Evolutionary conservation across 129 eudicot genomes (phyloP).

Genomic region (Scalesia atractyloides): DNA sequence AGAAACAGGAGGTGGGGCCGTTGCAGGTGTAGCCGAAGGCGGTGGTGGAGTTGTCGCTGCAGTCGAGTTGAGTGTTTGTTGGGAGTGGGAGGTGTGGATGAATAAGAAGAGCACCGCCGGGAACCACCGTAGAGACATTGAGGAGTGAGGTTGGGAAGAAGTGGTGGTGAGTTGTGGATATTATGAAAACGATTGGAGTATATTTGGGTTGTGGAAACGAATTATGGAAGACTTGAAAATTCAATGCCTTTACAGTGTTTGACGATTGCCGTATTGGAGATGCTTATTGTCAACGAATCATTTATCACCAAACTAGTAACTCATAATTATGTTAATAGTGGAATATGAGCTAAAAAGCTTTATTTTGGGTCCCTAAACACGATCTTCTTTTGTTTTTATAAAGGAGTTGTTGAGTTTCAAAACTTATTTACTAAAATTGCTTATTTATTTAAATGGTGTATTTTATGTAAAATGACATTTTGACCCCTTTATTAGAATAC

Average conservation of each 20-base stretch:
- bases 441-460: too few relatives aligned
- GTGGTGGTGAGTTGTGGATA: not conserved
- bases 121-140: constrained; percentile 1
- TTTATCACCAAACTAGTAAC: too few relatives aligned
- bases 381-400: too few relatives aligned
- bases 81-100: constrained; percentile 37
- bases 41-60: constrained; percentile 39
- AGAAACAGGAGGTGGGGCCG: constrained; percentile 36
- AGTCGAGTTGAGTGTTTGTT: constrained; percentile 62
- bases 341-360: too few relatives aligned
- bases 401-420: too few relatives aligned
- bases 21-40: constrained; percentile 67
- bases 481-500: too few relatives aligned
- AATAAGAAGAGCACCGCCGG: not conserved
- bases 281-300: constrained; percentile 1
- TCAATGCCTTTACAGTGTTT: constrained; percentile 23
- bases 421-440: too few relatives aligned
- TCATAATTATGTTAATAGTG: too few relatives aligned
- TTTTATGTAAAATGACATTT: too few relatives aligned
- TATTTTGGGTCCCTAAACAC: too few relatives aligned
- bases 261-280: constrained; percentile 26
- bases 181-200: constrained; percentile 23
- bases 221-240: constrained; percentile 6
- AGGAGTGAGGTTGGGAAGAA: not conserved
- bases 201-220: not conserved